These are phyloP conservation scores for Musa balbisiana DNA, from an alignment of 202 grass and related monocot genomes.

Conservation along the genomic window DNA sequence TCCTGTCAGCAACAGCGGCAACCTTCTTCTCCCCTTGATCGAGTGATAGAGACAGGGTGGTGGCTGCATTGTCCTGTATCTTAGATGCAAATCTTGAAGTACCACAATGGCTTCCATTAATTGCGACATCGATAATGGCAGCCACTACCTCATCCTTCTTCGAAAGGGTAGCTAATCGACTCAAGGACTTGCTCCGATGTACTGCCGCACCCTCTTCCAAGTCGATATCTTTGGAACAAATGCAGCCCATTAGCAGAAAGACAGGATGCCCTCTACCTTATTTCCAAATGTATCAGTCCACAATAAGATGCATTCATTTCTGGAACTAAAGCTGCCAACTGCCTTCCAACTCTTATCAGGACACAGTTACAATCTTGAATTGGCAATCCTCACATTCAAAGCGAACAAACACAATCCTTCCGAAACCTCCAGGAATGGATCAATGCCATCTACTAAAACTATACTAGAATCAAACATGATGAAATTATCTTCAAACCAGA, in stretches of 20 bases:
- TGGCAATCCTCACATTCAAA: background rate
- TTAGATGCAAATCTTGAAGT: conserved; percentile 63
- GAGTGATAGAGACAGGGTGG: conserved; percentile 32
- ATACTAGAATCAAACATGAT: conserved; percentile 1
- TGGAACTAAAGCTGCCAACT: conserved; percentile 16
- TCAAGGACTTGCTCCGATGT: conserved; percentile 55
- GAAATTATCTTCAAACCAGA: background rate
- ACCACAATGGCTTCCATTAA: conserved; percentile 27
- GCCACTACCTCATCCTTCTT: conserved; percentile 47
- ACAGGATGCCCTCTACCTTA: conserved; percentile 5
- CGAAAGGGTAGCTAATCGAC: conserved; percentile 60
- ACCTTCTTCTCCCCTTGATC: conserved; percentile 30
- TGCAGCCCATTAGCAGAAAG: conserved; percentile 59
- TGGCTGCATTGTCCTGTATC: conserved; percentile 29
- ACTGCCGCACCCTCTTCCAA: conserved; percentile 26
- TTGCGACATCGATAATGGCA: conserved; percentile 22
- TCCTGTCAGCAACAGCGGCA: conserved; percentile 16
- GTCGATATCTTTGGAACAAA: conserved; percentile 73
- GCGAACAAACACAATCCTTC: background rate
- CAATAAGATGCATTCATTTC: conserved; percentile 9
- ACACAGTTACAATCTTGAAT: background rate
- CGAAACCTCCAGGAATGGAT: background rate
- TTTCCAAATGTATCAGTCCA: conserved; percentile 8
- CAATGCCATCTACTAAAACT: background rate
- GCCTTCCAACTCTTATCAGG: background rate